Base-by-base conservation (phyloP, 2,329 filamentous ascomycete species). In the Diplodia corticola region DNA sequence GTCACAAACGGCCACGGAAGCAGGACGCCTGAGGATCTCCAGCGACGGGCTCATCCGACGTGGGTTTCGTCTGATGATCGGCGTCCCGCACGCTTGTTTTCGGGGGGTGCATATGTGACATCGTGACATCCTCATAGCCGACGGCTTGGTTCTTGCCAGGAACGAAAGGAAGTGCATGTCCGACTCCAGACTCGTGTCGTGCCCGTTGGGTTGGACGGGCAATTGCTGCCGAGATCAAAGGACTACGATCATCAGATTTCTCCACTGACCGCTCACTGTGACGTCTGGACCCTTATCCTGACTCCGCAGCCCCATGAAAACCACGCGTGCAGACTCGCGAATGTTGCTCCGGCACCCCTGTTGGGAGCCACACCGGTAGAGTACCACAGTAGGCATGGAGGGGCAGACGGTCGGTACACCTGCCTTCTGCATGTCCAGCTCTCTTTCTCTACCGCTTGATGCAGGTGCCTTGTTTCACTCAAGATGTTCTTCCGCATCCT, bases 11-110 rank as follows among this genome's bases (percentile, higher is more conserved):
- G 22, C 51, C 51, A 57, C 55, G 24, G 55, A 24, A 30, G 26
- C 20, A 46, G 37, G 55, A 24, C 37, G 40, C 55, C 55, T 48
- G 55, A 60, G 54, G 55, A 60, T 60, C 55, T 48, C 55, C 55
- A 60, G 55, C 33, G 10, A 37, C 55, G 55, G 55, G 55, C 20
- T 33, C 55, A 60, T 60, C 55, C 55, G 55, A 46, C 24, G 37
- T 24, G 55, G 37, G 28, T 40, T 26, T 33, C n/a, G 37, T 46
- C 55, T 48, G 24, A 17, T 24, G 55, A 60, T 60, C 37, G 26
- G 35, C 37, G 37, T 46, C 55, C 37, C 55, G 55, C 37, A 60
- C 55, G 22, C 55, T 60, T 48, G 15, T 40, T 60, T 60, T 60
- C 33, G 24, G 55, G 22, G 22, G 13, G 24, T 5, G 35, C n/a